Evolutionary conservation across 257 asterid genomes (phyloP), one percentile per base, ranked within the genome.

Genomic region (Solanum piurae): DNA sequence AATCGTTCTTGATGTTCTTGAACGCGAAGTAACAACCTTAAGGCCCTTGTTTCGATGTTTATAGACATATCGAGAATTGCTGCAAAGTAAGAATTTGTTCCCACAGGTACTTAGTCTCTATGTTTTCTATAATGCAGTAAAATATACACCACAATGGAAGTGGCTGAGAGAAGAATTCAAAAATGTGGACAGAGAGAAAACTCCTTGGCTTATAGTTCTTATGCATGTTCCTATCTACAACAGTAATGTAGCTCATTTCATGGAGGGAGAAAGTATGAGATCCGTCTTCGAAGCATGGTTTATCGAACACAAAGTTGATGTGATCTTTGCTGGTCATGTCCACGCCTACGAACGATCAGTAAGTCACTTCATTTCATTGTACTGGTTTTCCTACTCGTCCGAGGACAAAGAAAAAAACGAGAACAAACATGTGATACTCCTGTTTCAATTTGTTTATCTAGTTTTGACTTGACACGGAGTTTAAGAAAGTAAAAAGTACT

Each of bases 251-350:
- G 99, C 98, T 89, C 99, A 97, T 91, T 95, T 90, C 93, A 89
- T 93, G 97, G 99, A 97, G 91, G 99, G 98, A n/a, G 99, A 97
- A 92, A 95, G 98, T 93, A 93, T 94, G 98, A 94, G 97, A 92
- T 90, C 91, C 40, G 98, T 92, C 18, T 94, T 90, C 85, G 98
- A 97, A 94, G 93, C 95, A 86, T 95, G 98, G 98, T 95, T 97
- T 91, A 93, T 98, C 83, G 91, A 90, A 23, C 90, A 95, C 85
- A 95, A 94, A 93, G 99, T 97, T 86, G 99, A 97, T 88, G 91
- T 94, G 29, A 83, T 97, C 88, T 97, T 95, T 92, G 97, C 99
- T 69, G 99, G 99, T 34, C 99, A 97, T 60, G 98, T 97, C 86
- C 99, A 97, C 62, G 99, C 99, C 88, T 95, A 97, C 21, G 99